These are phyloP conservation scores for Ulmus americana DNA, from an alignment of 331 rosid genomes.

Conservation along the genomic window DNA sequence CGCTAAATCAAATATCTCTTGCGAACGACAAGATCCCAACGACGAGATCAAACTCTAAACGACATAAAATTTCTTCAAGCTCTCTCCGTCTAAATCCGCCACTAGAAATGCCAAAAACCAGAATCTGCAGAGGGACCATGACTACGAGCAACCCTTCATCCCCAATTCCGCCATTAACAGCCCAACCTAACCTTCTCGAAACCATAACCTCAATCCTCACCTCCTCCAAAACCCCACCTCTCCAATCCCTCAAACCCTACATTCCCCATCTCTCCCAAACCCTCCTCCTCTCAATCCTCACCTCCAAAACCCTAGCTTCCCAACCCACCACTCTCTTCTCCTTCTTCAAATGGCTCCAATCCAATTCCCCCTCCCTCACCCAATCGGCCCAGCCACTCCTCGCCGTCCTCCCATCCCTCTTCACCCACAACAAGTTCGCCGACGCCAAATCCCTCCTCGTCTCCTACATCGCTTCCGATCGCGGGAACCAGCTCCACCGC, in stretches of 20 bases:
- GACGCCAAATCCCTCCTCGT: slow-evolving; percentile 65
- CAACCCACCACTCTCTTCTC: slow-evolving; percentile 38
- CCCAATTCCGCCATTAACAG: too few relatives aligned
- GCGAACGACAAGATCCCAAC: too few relatives aligned
- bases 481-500: slow-evolving; percentile 47
- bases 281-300: slow-evolving; percentile 42
- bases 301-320: slow-evolving; percentile 37
- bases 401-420: slow-evolving; percentile 56
- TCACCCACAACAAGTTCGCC: slow-evolving; percentile 41
- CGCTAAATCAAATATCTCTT: too few relatives aligned
- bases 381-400: slow-evolving; percentile 44
- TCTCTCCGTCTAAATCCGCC: too few relatives aligned
- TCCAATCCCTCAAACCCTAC: slow-evolving; percentile 26
- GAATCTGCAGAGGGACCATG: too few relatives aligned
- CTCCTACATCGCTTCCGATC: slow-evolving; percentile 57
- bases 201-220: slow-evolving; percentile 38
- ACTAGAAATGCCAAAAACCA: too few relatives aligned
- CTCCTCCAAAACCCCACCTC: slow-evolving; percentile 20
- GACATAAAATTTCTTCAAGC: too few relatives aligned
- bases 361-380: slow-evolving; percentile 36
- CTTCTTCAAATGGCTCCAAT: slow-evolving; percentile 53
- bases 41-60: too few relatives aligned
- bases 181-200: slow-evolving; percentile 24
- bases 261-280: slow-evolving; percentile 40
- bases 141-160: too few relatives aligned